Percentiles rank a stretch among this genome's conserved stretches.
Conservation (phyloP, 208 protist species). For the Leishmania major region DNA sequence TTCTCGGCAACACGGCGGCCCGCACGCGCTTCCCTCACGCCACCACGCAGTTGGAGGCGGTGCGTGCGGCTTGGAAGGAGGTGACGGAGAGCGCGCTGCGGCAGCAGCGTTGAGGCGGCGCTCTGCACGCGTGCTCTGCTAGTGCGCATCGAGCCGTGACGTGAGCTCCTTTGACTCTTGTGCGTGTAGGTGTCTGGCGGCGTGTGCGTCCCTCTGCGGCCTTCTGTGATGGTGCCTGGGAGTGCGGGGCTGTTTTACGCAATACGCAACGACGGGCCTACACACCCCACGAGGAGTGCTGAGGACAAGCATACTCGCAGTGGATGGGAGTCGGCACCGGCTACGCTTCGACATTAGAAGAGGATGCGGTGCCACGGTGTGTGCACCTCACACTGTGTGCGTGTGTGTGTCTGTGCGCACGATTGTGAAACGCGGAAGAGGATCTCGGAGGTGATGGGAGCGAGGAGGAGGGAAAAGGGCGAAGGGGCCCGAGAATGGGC, state of each 20-base stretch:
- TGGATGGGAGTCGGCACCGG: too few relatives aligned
- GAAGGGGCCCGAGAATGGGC: too few relatives aligned
- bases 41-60: constrained; percentile 22
- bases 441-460: too few relatives aligned
- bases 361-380: too few relatives aligned
- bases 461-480: too few relatives aligned
- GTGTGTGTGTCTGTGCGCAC: too few relatives aligned
- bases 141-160: neutral
- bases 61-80: constrained; percentile 33
- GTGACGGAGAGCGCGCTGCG: constrained; percentile 27
- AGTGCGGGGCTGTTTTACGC: neutral
- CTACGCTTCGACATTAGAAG: too few relatives aligned
- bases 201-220: neutral
- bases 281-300: too few relatives aligned
- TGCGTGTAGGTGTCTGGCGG: neutral
- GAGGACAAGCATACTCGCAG: too few relatives aligned
- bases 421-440: too few relatives aligned
- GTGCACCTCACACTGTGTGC: too few relatives aligned
- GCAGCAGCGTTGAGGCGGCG: neutral
- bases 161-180: neutral
- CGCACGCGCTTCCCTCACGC: constrained; percentile 29
- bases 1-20: constrained; percentile 57
- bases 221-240: neutral
- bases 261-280: too few relatives aligned
- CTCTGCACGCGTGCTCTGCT: neutral